phyloP scores from a whole-genome alignment of 208 protist genomes.

The Porcisia hertigi region DNA sequence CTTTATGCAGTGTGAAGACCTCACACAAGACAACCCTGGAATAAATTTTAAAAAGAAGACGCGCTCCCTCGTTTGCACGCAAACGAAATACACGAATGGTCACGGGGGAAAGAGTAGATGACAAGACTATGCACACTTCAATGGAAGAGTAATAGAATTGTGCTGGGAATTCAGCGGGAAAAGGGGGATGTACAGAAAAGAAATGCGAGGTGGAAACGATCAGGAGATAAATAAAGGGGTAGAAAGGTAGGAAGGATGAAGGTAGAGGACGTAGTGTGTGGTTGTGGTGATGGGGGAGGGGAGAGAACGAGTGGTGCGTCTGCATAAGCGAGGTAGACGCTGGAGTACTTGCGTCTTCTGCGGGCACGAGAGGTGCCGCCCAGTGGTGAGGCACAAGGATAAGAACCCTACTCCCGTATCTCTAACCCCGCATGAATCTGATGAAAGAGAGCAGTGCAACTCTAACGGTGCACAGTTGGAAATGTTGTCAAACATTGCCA shows the following conservation, averaged over 20 bases:
- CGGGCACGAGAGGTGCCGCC: neutral
- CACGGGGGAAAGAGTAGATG: neutral
- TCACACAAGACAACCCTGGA: no score
- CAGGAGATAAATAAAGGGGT: neutral
- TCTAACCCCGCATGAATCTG: neutral
- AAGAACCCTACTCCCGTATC: neutral
- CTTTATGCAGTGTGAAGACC: neutral
- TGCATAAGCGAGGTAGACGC: neutral
- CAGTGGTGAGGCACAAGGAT: neutral
- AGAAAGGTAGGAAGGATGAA: neutral
- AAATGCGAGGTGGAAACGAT: neutral
- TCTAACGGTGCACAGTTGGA: neutral
- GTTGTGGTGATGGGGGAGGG: no score
- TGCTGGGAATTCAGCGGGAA: neutral
- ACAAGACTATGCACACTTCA: neutral
- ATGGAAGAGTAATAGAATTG: neutral
- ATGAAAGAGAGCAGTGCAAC: neutral
- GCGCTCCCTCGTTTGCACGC: neutral
- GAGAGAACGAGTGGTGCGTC: no score
- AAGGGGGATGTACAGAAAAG: neutral
- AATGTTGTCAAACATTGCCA: neutral
- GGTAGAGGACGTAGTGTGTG: neutral
- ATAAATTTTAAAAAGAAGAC: neutral
- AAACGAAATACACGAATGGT: neutral
- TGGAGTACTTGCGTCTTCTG: neutral